Conservation (phyloP, 768 basidiomycete species). For the Hirschioporus abietinus region DNA sequence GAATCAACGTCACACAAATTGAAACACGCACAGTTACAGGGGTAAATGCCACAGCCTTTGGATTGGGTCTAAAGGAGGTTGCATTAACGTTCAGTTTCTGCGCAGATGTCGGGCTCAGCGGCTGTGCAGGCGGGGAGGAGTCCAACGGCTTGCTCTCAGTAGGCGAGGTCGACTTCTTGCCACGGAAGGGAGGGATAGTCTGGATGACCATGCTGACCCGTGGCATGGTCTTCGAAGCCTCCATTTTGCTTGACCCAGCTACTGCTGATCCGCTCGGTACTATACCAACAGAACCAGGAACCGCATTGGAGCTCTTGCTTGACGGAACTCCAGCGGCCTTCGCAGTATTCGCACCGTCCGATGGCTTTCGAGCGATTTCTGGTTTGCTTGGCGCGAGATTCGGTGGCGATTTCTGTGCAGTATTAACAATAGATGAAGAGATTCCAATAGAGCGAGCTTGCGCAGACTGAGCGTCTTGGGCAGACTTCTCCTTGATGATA, state of each 20-base stretch:
- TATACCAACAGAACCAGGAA: background rate
- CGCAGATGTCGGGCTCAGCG: slow-evolving; percentile 30
- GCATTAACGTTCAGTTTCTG: slow-evolving; percentile 84
- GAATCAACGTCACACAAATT: slow-evolving; percentile 20
- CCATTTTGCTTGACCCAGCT: slow-evolving; percentile 18
- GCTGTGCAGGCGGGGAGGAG: slow-evolving; percentile 25
- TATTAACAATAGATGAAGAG: slow-evolving; percentile 19
- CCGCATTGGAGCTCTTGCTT: slow-evolving; percentile 2
- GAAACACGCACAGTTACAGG: slow-evolving; percentile 32
- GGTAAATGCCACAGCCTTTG: slow-evolving; percentile 71
- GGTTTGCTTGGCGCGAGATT: slow-evolving; percentile 24
- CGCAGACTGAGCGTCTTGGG: slow-evolving; percentile 56
- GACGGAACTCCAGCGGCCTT: slow-evolving; percentile 4
- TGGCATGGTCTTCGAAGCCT: slow-evolving; percentile 11
- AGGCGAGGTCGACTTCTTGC: slow-evolving; percentile 29
- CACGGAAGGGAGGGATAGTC: slow-evolving; percentile 87
- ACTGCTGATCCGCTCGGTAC: background rate
- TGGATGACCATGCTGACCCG: slow-evolving; percentile 73
- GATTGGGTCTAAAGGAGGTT: slow-evolving; percentile 85
- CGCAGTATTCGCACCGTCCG: slow-evolving; percentile 17
- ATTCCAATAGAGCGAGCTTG: slow-evolving; percentile 68
- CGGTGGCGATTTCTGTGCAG: slow-evolving; percentile 2
- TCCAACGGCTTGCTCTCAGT: slow-evolving; percentile 2
- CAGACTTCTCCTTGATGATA: slow-evolving; percentile 73
- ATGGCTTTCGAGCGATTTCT: slow-evolving; percentile 2